A percentile compares a stretch with the other conserved stretches of the same genome.
These are phyloP conservation scores for Bauhinia variegata DNA, from an alignment of 306 rosid species.

Conservation along the genomic window DNA sequence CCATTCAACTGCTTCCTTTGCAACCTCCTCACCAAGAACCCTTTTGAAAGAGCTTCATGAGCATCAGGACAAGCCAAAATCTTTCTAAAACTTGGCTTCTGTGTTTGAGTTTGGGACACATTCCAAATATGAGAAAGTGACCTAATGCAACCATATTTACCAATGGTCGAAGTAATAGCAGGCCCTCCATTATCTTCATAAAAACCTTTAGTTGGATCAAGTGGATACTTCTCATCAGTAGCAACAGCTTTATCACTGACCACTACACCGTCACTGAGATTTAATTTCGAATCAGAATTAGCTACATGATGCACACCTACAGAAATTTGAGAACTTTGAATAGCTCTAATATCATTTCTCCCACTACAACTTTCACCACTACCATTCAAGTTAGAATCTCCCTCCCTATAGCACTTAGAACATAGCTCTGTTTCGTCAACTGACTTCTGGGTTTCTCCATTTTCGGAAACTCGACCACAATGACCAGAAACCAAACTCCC, in stretches of 20 bases:
- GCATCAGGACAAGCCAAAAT: conserved; percentile 54
- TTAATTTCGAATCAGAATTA: not conserved
- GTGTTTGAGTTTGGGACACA: conserved; percentile 18
- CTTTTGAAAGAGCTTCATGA: conserved; percentile 61
- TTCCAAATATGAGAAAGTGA: conserved; percentile 65
- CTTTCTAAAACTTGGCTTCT: conserved; percentile 38
- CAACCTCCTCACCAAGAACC: conserved; percentile 66
- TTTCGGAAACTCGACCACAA: conserved; percentile 27
- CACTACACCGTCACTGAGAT: conserved; percentile 2
- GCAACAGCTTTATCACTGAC: conserved; percentile 19
- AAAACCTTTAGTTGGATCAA: conserved; percentile 16
- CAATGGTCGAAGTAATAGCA: conserved; percentile 51
- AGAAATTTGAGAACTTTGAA: not conserved
- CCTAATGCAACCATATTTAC: conserved; percentile 60
- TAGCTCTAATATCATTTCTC: conserved; percentile 6
- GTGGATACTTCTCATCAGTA: conserved; percentile 12
- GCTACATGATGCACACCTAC: not conserved
- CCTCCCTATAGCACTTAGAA: conserved; percentile 1
- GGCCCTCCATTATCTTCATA: conserved; percentile 27
- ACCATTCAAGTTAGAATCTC: conserved; percentile 28
- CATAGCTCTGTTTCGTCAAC: conserved; percentile 1
- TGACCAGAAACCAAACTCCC: conserved; percentile 25
- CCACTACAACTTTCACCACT: conserved; percentile 24
- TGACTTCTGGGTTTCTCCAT: conserved; percentile 33
- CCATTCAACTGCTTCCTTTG: conserved; percentile 42